Percentiles rank a stretch among this genome's conserved stretches.
These are phyloP conservation scores for Priceomyces carsonii DNA, from an alignment of 805 yeast species.

Conservation along the genomic window DNA sequence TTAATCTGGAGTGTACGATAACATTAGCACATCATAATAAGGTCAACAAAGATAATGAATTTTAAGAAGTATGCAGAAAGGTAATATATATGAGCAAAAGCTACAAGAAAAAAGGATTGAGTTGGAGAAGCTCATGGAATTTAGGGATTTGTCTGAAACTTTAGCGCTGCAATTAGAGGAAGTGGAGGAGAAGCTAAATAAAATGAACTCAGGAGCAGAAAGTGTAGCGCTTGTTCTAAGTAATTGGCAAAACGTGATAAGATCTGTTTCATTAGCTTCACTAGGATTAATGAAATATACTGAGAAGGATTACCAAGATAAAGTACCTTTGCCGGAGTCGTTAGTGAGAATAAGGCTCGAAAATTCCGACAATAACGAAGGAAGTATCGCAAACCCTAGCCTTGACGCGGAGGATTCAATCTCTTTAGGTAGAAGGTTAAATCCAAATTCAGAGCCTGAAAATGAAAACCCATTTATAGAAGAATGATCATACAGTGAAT, in stretches of 20 bases:
- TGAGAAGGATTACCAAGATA: conserved; percentile 42
- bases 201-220: conserved; percentile 57
- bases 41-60: no score
- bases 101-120: conserved; percentile 52
- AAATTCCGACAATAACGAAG: no score
- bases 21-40: no score
- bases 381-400: no score
- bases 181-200: conserved; percentile 49
- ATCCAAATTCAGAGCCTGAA: no score
- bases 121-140: conserved; percentile 48
- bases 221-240: conserved; percentile 59
- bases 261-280: conserved; percentile 62
- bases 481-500: conserved; percentile 4
- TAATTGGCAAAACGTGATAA: conserved; percentile 65
- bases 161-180: conserved; percentile 49
- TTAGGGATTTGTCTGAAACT: conserved; percentile 46
- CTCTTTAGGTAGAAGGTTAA: no score
- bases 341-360: conserved; percentile 58
- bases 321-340: conserved; percentile 62
- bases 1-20: no score
- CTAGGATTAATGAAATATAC: conserved; percentile 47
- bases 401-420: no score
- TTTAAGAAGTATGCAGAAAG: conserved; percentile 11
- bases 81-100: conserved; percentile 20
- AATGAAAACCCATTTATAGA: conserved; percentile 1